These are phyloP conservation scores for Entomortierella beljakovae DNA, from an alignment of 192 early-diverging fungal species.

Conservation along the genomic window DNA sequence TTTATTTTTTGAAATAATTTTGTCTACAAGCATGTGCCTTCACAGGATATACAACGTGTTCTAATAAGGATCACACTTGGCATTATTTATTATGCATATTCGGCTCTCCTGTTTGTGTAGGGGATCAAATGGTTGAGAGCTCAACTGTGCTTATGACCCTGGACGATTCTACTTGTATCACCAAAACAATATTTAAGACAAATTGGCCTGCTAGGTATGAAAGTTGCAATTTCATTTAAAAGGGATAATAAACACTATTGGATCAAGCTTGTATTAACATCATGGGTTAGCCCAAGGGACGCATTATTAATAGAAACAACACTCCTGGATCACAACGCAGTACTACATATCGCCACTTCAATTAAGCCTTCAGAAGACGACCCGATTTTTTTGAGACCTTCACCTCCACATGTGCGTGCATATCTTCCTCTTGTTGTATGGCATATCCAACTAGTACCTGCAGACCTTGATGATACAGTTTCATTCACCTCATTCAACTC, in stretches of 20 bases:
- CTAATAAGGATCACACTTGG: not conserved
- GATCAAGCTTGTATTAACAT: no score
- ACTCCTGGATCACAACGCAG: constrained; percentile 52
- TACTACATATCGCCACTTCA: constrained; percentile 54
- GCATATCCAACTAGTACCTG: constrained; percentile 50
- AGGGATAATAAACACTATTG: no score
- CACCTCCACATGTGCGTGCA: constrained; percentile 54
- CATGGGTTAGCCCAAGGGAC: constrained; percentile 56
- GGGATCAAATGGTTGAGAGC: constrained; percentile 57
- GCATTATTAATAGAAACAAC: constrained; percentile 54
- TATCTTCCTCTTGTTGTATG: constrained; percentile 51
- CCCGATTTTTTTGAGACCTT: constrained; percentile 54
- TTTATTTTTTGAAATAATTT: constrained; percentile 2
- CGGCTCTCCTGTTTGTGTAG: no score
- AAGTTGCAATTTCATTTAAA: not conserved
- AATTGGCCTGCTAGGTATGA: constrained; percentile 54
- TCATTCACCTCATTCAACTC: constrained; percentile 55
- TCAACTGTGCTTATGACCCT: constrained; percentile 51
- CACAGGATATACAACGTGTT: not conserved
- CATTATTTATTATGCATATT: not conserved
- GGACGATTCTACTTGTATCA: constrained; percentile 53
- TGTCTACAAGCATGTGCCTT: not conserved
- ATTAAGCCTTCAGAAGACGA: constrained; percentile 53
- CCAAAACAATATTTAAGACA: constrained; percentile 53
- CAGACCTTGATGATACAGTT: constrained; percentile 49